Base-by-base conservation (phyloP, 192 early-diverging fungal species). In the Coemansia sp. region DNA sequence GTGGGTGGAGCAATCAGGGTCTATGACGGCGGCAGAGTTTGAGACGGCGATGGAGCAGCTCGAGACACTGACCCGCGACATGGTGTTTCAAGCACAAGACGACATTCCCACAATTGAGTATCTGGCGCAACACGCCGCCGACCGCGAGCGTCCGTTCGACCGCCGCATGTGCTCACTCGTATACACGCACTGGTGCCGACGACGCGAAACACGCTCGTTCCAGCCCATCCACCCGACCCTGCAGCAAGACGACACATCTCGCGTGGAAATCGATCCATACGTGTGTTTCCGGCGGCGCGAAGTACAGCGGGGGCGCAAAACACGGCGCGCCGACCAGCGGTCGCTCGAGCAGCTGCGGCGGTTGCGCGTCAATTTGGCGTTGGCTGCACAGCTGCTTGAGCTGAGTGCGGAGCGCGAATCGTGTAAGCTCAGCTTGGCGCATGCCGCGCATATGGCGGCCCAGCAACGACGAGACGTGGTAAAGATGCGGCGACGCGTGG, bases 241-340 rank as follows among this genome's bases (percentile, higher is more conserved):
- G 15, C 80, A 85, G 78, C 82, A 76, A 56, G 91, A 93, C 54
- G 88, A 93, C 22, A 75, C 80, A 24, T 62, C 78, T 5, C 85
- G 85, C 48, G 76, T 88, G 45, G 95, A 97, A 61, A 80, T 82
- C 25, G 92, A 98, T 69, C 94, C 97, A 11, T 99, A 96, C 72
- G 87, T 96, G 19, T 99, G 97, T 70, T 99, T 99, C 85, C 90
- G 97, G 55, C 90, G 91, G 49, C 89, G 97, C 59, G 97, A 99
- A 72, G 87, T 94, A 57, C 92, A 92, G 64, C 85, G 87, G 21
- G 72, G 93, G 22, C 90, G 95, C 35, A 96, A 95, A 67, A 93
- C 93, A 3, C 73, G 94, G 48, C 88, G 93, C 11, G 87, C 88
- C 5, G 97, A 99, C 65, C 85, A 88, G 48, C 88, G 89, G 52